Evolutionary conservation across 192 early-diverging fungal species (phyloP), one percentile per base, ranked within the genome.

Genomic region (Piromyces finnis): DNA sequence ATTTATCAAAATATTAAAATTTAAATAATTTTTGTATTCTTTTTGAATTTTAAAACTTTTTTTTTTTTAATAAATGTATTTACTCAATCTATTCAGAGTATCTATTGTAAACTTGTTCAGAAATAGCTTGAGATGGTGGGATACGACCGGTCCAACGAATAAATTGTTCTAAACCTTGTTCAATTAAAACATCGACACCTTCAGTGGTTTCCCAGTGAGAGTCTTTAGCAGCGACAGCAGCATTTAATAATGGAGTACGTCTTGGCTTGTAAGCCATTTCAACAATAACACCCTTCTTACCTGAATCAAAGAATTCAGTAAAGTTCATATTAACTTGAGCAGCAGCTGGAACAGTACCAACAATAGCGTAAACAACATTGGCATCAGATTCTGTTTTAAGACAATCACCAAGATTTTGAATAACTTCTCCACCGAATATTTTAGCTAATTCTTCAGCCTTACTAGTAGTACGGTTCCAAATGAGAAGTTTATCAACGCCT

Each of bases 231-330:
- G 51, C 51, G 9, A n/a, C 51, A 68, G 51, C 51, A n/a, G 51
- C 51, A 68, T 68, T 68, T 29, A 99, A 79, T 78, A 97, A 86
- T n/a, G 89, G 87, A 1, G 97, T 99, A 78, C 91, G 86, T 14
- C 92, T 84, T 59, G 97, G 95, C 78, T 94, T 92, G 85, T 98
- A 98, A 27, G 96, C 96, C 94, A 98, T 92, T 79, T 99, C 97
- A 29, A 96, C 88, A 4, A 94, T 90, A 14, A 97, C 90, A 9
- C 96, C 95, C 12, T 39, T 82, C 27, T 82, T 86, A 82, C 80
- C 51, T 18, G 29, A 29, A 22, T 30, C 79, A 77, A 28, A 68
- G 78, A 79, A 51, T 30, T 77, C 29, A 13, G 80, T 29, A 41
- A 85, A 77, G 35, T 85, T 84, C 51, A 89, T 87, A 29, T 78